Percentiles rank a stretch among this genome's conserved stretches.
Conservation (phyloP, 2,329 filamentous ascomycete species). For the Cercospora berteroae region DNA sequence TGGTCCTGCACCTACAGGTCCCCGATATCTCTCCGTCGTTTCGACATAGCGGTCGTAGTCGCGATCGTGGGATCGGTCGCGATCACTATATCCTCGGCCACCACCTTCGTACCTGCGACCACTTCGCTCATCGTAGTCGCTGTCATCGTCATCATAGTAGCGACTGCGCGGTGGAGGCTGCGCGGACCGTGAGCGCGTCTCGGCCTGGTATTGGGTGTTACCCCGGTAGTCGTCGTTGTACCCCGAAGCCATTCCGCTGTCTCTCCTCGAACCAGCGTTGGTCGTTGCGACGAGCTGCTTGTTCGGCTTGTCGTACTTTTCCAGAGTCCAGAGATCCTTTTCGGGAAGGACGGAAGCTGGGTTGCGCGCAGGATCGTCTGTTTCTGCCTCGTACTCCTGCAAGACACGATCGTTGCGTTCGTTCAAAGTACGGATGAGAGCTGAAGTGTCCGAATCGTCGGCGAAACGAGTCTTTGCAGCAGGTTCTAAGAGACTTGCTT, state of each 20-base stretch:
- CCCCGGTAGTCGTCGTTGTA: constrained; percentile 31
- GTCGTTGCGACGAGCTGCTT: constrained; percentile 12
- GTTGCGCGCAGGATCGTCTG: constrained; percentile 32
- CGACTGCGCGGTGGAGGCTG: constrained; percentile 29
- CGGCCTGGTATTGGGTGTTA: constrained; percentile 18
- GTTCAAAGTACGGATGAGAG: constrained; percentile 28
- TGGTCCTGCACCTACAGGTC: constrained; percentile 35
- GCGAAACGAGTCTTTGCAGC: constrained; percentile 16
- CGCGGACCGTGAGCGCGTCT: constrained; percentile 29
- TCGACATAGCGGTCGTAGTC: constrained; percentile 34
- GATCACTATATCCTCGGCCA: constrained; percentile 32
- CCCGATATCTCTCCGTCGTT: constrained; percentile 35
- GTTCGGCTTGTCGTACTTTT: constrained; percentile 3
- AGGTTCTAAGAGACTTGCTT: constrained; percentile 22
- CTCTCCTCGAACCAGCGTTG: constrained; percentile 19
- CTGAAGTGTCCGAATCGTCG: constrained; percentile 13
- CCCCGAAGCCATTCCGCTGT: constrained; percentile 29
- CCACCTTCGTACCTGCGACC: constrained; percentile 24
- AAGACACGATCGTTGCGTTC: constrained; percentile 28
- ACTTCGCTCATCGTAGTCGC: constrained; percentile 36
- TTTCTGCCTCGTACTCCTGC: constrained; percentile 33
- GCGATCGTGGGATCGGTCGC: constrained; percentile 22
- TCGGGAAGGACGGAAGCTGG: constrained; percentile 27
- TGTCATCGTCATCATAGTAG: constrained; percentile 34
- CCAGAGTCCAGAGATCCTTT: constrained; percentile 19